Conservation (phyloP, 768 basidiomycete species). For the Phlebiopsis gigantea region DNA sequence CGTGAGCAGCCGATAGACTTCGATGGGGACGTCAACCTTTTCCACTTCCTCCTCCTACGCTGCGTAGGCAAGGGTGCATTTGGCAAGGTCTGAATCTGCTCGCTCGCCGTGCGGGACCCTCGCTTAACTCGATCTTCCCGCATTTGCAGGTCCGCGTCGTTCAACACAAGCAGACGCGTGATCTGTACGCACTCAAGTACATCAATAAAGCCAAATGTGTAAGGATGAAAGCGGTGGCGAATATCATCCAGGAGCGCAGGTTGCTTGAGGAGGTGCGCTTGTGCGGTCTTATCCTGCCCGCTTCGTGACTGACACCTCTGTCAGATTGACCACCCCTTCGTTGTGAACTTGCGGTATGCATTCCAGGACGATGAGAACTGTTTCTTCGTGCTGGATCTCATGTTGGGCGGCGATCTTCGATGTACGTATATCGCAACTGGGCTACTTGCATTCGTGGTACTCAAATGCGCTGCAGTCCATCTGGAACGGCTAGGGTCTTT, state of each 20-base stretch:
- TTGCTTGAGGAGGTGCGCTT: slow-evolving; percentile 84
- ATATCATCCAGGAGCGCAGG: slow-evolving; percentile 94
- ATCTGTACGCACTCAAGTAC: slow-evolving; percentile 96
- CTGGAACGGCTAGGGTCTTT: slow-evolving; percentile 75
- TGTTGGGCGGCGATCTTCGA: slow-evolving; percentile 92
- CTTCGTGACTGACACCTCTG: slow-evolving; percentile 3
- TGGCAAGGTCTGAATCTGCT: slow-evolving; percentile 68
- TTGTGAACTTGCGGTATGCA: slow-evolving; percentile 93
- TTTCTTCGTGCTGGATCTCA: slow-evolving; percentile 96
- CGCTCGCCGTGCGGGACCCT: not conserved
- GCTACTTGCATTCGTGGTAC: not conserved
- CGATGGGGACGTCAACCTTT: slow-evolving; percentile 92
- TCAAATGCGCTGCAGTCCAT: slow-evolving; percentile 54
- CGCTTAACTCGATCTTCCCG: slow-evolving; percentile 10
- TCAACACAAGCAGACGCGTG: slow-evolving; percentile 97
- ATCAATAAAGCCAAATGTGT: slow-evolving; percentile 98
- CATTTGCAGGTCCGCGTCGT: slow-evolving; percentile 86
- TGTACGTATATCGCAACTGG: slow-evolving; percentile 45
- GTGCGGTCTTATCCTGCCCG: not conserved
- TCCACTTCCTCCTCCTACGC: slow-evolving; percentile 90
- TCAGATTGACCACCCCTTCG: slow-evolving; percentile 91
- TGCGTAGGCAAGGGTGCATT: slow-evolving; percentile 99
- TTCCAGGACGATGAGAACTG: slow-evolving; percentile 99
- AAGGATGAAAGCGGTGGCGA: slow-evolving; percentile 97
- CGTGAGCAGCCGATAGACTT: slow-evolving; percentile 80